Percentiles rank a stretch among this genome's conserved stretches.
These are phyloP conservation scores for Ceratobasidium sp. DNA, from an alignment of 1,284 basidiomycete genomes.

Conservation along the genomic window DNA sequence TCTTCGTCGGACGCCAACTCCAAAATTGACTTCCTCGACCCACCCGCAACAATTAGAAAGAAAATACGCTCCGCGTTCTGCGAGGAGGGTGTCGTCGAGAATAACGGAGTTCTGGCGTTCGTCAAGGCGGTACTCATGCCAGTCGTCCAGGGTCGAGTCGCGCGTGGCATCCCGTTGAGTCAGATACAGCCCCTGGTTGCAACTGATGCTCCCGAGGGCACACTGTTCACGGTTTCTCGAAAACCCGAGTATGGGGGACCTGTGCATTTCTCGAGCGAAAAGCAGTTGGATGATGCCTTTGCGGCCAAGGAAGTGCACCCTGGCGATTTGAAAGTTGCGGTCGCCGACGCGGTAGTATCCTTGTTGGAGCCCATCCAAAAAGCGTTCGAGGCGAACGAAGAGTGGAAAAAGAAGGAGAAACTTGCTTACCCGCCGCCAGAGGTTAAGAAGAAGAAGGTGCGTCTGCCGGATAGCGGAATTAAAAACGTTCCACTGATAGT, in stretches of 20 bases:
- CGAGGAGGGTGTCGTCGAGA: conserved; percentile 89
- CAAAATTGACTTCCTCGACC: conserved; percentile 98
- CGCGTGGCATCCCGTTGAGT: conserved; percentile 47
- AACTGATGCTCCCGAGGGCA: conserved; percentile 79
- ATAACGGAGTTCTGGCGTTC: conserved; percentile 94
- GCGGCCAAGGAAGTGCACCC: conserved; percentile 84
- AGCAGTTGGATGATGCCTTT: conserved; percentile 81
- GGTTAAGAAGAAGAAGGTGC: conserved; percentile 64
- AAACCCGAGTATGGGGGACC: conserved; percentile 87
- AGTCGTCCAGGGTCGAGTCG: conserved; percentile 57
- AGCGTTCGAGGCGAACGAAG: conserved; percentile 77
- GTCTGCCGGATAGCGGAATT: too few relatives aligned
- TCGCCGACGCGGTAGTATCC: conserved; percentile 80
- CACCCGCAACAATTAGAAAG: conserved; percentile 81
- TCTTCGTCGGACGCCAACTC: conserved; percentile 96
- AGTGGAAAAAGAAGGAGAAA: conserved; percentile 83
- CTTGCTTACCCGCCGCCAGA: conserved; percentile 79
- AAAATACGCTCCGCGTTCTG: conserved; percentile 96
- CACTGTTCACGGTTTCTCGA: conserved; percentile 83
- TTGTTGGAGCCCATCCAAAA: conserved; percentile 86
- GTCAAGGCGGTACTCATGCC: conserved; percentile 89
- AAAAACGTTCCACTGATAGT: too few relatives aligned
- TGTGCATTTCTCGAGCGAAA: conserved; percentile 77
- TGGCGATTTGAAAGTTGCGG: conserved; percentile 87
- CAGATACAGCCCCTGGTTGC: conserved; percentile 70